Evolutionary conservation across 352 stramenopile genomes (phyloP).

Genomic region (Pythium dissimile): DNA sequence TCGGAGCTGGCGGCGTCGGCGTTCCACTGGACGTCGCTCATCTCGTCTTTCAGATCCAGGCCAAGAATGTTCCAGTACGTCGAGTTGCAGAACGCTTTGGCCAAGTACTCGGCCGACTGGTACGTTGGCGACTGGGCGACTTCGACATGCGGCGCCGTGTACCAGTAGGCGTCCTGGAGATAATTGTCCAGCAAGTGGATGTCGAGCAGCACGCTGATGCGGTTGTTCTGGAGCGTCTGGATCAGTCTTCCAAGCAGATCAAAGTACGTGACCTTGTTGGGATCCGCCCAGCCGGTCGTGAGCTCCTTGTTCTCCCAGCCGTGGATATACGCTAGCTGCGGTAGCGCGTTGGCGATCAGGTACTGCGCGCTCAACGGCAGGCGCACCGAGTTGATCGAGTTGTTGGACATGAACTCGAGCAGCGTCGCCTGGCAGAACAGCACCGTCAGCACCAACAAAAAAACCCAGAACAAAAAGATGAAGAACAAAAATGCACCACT

Average conservation of each 20-base stretch:
- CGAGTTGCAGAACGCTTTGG: slow-evolving; percentile 43
- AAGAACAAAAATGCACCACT: slow-evolving; percentile 27
- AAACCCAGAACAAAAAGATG: not conserved
- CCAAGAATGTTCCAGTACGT: slow-evolving; percentile 68
- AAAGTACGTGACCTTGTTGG: slow-evolving; percentile 46
- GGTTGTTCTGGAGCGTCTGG: slow-evolving; percentile 45
- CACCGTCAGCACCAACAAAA: not conserved
- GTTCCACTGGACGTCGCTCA: slow-evolving; percentile 35
- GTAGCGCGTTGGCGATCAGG: slow-evolving; percentile 34
- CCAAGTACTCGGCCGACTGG: slow-evolving; percentile 38
- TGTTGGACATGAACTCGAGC: slow-evolving; percentile 45
- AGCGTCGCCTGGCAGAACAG: slow-evolving; percentile 30
- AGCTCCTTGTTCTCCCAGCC: slow-evolving; percentile 61
- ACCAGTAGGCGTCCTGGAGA: slow-evolving; percentile 58
- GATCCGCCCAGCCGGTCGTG: slow-evolving; percentile 36
- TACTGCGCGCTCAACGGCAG: slow-evolving; percentile 54
- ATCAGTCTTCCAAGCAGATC: slow-evolving; percentile 55
- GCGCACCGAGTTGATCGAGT: slow-evolving; percentile 65
- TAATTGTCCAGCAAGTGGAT: slow-evolving; percentile 54
- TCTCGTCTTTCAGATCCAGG: slow-evolving; percentile 63
- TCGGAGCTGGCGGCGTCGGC: slow-evolving; percentile 25
- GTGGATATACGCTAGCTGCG: slow-evolving; percentile 54
- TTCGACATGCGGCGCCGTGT: slow-evolving; percentile 48
- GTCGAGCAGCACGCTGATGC: slow-evolving; percentile 55
- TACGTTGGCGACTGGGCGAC: slow-evolving; percentile 45